Evolutionary conservation across 2,329 filamentous ascomycete genomes (phyloP), one percentile per base, ranked within the genome.

Genomic region (Trichoderma citrinoviride): DNA sequence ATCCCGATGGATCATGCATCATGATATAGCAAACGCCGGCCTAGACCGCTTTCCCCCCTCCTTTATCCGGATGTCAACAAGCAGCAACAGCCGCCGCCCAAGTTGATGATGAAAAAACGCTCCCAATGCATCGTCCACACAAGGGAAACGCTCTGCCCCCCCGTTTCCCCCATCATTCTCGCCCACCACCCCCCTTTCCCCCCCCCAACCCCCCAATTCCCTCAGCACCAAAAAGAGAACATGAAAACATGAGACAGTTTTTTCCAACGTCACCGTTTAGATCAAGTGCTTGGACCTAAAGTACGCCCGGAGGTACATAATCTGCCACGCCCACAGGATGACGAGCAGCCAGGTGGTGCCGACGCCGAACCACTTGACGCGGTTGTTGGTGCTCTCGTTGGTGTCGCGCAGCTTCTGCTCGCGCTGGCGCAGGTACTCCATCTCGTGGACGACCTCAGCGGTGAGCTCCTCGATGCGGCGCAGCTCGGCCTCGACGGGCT

Each of bases 301-400:
- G 84, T 99, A 99, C 69, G 94, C 93, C 77, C 95, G 86, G 79
- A 99, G 84, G 80, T 99, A 99, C 76, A 99, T 88, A 75, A 99
- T 91, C 87, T 99, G 95, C 95, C 95, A 99, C 47, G 83, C 93
- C 78, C 95, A 96, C 72, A 99, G 83, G 40, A 87, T 91, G 70
- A 97, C 83, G 71, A 99, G 82, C 83, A 97, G 89, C 68, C 92
- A 90, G 81, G 97, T 98, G 29, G 94, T 98, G 70, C 89, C 87
- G 77, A 97, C 88, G 55, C 94, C 94, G 79, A 99, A 99, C 93
- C 92, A 98, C 84, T 98, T 99, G 74, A 99, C 95, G 66, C 95
- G 87, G 80, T 91, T 95, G 81, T 99, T 99, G 70, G 95, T 99
- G 84, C 94, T 98, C 89, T 99, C 95, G 79, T 99, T 99, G 71